phyloP scores from a whole-genome alignment of 2,329 filamentous ascomycete species.

The Diplodia mutila region DNA sequence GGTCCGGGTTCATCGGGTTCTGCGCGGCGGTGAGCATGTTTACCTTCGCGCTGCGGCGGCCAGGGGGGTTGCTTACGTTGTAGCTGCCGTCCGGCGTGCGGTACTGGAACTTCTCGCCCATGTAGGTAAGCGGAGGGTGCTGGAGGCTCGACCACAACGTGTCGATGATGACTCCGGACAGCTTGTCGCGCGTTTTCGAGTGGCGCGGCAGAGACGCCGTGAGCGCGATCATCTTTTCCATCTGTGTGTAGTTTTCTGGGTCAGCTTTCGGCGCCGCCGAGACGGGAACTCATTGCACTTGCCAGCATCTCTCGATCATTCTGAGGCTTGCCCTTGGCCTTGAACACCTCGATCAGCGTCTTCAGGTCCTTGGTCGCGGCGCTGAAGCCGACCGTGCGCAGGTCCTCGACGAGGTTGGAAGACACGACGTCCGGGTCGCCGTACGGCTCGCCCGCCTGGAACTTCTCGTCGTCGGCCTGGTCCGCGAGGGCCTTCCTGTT shows the following conservation, averaged over 20 bases:
- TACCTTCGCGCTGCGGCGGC: conserved; percentile 51
- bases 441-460: conserved; percentile 15
- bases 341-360: conserved; percentile 8
- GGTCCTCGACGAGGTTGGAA: background rate
- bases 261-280: background rate
- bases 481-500: background rate
- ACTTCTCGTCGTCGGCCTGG: conserved; percentile 9
- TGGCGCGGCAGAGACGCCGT: conserved; percentile 3
- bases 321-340: conserved; percentile 6
- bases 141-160: conserved; percentile 9
- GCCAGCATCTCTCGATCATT: conserved; percentile 15
- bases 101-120: conserved; percentile 63
- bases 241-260: background rate
- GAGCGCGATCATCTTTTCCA: conserved; percentile 22
- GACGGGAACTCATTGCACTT: background rate
- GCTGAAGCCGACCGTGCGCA: background rate
- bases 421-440: conserved; percentile 1
- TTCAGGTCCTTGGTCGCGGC: background rate
- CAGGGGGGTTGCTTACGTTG: conserved; percentile 58
- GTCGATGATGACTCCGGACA: conserved; percentile 8
- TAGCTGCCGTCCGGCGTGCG: conserved; percentile 71
- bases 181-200: conserved; percentile 8
- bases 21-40: conserved; percentile 53
- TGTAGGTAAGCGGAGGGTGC: conserved; percentile 37
- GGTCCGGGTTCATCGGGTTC: conserved; percentile 55